Evolutionary conservation across 176 grass and related monocot species (phyloP), one percentile per base, ranked within the genome.

Genomic region (Tuctoria greenei): DNA sequence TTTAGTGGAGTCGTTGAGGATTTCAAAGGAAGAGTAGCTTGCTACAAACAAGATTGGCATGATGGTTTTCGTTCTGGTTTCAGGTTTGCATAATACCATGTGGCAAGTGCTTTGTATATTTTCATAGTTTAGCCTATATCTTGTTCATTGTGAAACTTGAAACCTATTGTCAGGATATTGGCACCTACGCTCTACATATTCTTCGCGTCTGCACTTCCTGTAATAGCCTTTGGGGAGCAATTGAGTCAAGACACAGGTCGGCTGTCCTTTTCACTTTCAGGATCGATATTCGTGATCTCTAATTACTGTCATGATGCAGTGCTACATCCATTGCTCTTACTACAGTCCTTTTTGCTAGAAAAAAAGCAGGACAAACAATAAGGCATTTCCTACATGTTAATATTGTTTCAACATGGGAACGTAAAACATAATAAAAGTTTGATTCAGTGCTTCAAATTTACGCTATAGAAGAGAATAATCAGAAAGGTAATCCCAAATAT

Each of bases 171-270:
- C 78, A 93, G 93, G 76, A 96, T 96, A 88, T 57, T 96, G 61
- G 90, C 93, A 60, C 93, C 93, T 27, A 96, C 90, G 4, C 46
- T 90, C 59, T 97, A 88, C 61, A 90, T 93, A 52, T 96, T 96
- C 67, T 93, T 96, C 59, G 85, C 93, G 27, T 96, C 87, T 34
- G 87, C 93, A 17, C 82, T 97, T 69, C 90, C 93, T 52, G 89
- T 96, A 64, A 87, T 92, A 40, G 84, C 89, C 74, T 96, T 92
- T 70, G 89, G 89, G 50, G 93, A 89, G 75, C 93, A 96, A 87
- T 39, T 96, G 39, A 92, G 93, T 77, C 87, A 87, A 81, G 84
- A 84, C 66, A 96, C 89, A 80, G 87, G 89, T 73, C 64, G 56
- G 66, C 15, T 68, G 4, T 52, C 52, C 46, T 76, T 72, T 69